Evolutionary conservation across 305 asterid genomes (phyloP), one percentile per base, ranked within the genome.

Genomic region (Petunia hybrid): DNA sequence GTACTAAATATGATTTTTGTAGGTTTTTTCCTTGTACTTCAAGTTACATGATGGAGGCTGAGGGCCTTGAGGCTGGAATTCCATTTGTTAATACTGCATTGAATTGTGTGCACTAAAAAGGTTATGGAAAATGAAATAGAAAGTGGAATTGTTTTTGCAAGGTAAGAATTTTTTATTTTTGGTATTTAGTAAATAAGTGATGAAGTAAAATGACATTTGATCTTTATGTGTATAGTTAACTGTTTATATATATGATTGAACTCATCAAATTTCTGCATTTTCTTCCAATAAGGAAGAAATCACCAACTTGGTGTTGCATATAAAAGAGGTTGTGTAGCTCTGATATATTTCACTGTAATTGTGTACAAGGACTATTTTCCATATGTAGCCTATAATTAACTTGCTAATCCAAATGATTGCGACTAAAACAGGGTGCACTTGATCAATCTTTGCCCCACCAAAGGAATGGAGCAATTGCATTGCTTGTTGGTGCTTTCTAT

Each of bases 401-500:
- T 74, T 36, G 78, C 38, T 53, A 42, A 51, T 53, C 14, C 7
- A 74, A 53, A 74, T 55, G 36, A 69, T 67, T 16, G 16, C 55
- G 41, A 39, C 71, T 84, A 69, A 48, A 85, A 80, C 95, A 96
- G 98, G 98, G 94, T 40, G 87, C 95, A n/a, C 82, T 90, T 76
- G 99, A 96, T 81, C 98, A 90, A 78, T 91, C 98, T 81, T 79
- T 84, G 80, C 99, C 99, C 69, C 91, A 92, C 78, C 91, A 89
- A 83, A 96, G 80, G 84, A 94, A 96, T 81, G 98, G 94, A 84
- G 99, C 99, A 67, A 87, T 88, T 53, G 98, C 95, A 41, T 89
- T 96, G 88, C 98, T 96, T 82, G 66, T 93, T 40, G 98, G 99
- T 80, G 98, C 94, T 69, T 88, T 96, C 83, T 96, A 91, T 91